Conservation (phyloP, 2,329 filamentous ascomycete genomes). For the Cercospora citrullina region DNA sequence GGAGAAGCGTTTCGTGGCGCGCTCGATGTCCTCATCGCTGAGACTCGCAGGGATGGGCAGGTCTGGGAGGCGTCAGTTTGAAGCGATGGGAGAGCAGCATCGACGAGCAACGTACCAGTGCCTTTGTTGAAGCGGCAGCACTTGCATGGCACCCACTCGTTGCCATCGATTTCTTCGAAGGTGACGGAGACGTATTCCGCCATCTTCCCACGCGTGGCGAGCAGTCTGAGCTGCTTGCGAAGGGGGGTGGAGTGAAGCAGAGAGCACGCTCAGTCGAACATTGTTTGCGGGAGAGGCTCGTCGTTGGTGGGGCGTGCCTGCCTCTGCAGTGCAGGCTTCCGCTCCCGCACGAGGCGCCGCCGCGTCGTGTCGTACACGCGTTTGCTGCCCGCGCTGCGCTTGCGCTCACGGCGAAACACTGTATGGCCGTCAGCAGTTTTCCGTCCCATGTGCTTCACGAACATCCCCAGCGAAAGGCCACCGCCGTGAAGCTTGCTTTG, state of each 20-base stretch:
- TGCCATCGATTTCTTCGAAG: conserved; percentile 29
- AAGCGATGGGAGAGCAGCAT: neutral
- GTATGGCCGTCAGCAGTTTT: neutral
- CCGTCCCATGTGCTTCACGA: neutral
- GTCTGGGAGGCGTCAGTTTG: conserved; percentile 15
- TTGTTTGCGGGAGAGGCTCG: neutral
- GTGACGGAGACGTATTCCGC: conserved; percentile 24
- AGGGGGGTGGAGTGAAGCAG: neutral
- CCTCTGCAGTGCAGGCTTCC: neutral
- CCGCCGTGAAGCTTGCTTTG: neutral
- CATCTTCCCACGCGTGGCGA: conserved; percentile 16
- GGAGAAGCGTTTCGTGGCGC: conserved; percentile 27
- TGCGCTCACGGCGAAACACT: neutral
- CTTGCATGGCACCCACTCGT: conserved; percentile 27
- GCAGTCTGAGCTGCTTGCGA: neutral
- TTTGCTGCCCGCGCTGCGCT: neutral
- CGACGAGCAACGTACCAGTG: conserved; percentile 8
- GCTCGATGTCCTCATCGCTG: conserved; percentile 27
- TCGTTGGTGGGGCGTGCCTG: neutral
- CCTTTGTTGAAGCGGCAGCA: conserved; percentile 29
- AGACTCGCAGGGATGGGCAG: conserved; percentile 27
- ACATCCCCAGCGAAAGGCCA: neutral
- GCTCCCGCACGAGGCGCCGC: neutral
- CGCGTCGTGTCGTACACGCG: neutral
- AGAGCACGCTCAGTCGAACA: neutral